Evolutionary conservation across 2,329 filamentous ascomycete species (phyloP).

Genomic region (Hysterium pulicare): DNA sequence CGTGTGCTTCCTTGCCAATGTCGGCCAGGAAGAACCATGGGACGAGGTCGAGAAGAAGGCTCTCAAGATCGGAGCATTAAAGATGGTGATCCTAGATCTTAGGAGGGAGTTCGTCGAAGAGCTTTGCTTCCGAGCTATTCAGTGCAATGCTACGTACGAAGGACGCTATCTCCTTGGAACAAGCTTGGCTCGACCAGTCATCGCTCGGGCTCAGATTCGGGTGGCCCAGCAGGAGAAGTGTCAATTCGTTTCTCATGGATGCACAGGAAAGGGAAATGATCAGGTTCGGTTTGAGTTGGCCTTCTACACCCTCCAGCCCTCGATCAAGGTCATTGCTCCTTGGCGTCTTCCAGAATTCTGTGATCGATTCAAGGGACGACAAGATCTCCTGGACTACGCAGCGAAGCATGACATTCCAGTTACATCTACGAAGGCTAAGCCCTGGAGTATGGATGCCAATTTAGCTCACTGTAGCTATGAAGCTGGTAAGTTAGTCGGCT

Average conservation of each 20-base stretch:
- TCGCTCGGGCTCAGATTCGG: constrained; percentile 63
- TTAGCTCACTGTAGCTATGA: constrained; percentile 77
- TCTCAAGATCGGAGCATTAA: constrained; percentile 63
- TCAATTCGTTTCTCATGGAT: constrained; percentile 47
- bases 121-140: constrained; percentile 75
- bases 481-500: constrained; percentile 49
- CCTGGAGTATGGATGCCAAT: constrained; percentile 68
- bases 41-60: constrained; percentile 67
- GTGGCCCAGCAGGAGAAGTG: constrained; percentile 63
- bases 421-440: constrained; percentile 68
- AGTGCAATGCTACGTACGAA: constrained; percentile 62
- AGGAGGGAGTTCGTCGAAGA: constrained; percentile 75
- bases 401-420: constrained; percentile 66
- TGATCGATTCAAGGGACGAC: constrained; percentile 66
- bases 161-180: constrained; percentile 55
- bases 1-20: constrained; percentile 55
- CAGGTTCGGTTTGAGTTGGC: constrained; percentile 65
- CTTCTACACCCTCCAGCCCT: constrained; percentile 60
- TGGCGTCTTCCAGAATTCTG: constrained; percentile 70
- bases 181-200: constrained; percentile 65
- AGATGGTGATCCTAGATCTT: constrained; percentile 62
- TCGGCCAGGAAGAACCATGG: constrained; percentile 59
- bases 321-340: constrained; percentile 70
- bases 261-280: constrained; percentile 54
- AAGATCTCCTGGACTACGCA: constrained; percentile 71